Base-by-base conservation (phyloP, 2,329 filamentous ascomycete genomes). In the Fusarium nygamai region DNA sequence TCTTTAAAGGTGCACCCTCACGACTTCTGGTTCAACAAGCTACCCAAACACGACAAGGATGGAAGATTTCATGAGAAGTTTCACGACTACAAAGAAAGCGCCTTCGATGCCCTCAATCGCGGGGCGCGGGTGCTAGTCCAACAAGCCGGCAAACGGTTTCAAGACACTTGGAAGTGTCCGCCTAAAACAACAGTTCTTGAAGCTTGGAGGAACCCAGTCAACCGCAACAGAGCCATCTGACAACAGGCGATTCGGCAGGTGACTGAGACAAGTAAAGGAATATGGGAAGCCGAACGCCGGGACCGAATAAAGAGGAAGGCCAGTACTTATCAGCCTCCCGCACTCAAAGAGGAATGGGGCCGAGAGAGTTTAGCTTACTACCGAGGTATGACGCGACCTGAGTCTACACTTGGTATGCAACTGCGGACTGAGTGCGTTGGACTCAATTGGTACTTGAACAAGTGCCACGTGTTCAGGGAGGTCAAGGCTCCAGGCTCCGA, bases 381-480 rank as follows among this genome's bases (percentile, higher is more conserved):
- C 24, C 13, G 33, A 6, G n/a, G 39, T 29, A n/a, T 67, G 33
- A 46, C 20, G 6, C 61, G 65, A 1, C 53, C 51, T 3, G 51
- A 60, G 39, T 43, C 41, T 14, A 68, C 65, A 11, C 44, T 66
- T 6, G 36, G 58, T 10, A 36, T 68, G 14, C 60, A 68, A 6
- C 36, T 64, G 13, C 44, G 61, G 11, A 66, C 61, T 22, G 53
- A 66, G 61, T 41, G 27, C 8, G 47, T 68, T 16, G 61, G 51
- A 19, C 53, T 59, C 34, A 43, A 64, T 24, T 8, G 22, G 14
- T 58, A 29, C 44, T 38, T 64, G 19, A 41, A 27, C 17, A 50
- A 38, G 16, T 50, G 36, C 16, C n/a, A 50, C 8, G 44, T n/a
- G 17, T 22, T 24, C 8, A 20, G 44, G 41, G 39, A 33, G 13